Evolutionary conservation across 345 rosid genomes (phyloP).

Genomic region (Eucalyptus paniculata): DNA sequence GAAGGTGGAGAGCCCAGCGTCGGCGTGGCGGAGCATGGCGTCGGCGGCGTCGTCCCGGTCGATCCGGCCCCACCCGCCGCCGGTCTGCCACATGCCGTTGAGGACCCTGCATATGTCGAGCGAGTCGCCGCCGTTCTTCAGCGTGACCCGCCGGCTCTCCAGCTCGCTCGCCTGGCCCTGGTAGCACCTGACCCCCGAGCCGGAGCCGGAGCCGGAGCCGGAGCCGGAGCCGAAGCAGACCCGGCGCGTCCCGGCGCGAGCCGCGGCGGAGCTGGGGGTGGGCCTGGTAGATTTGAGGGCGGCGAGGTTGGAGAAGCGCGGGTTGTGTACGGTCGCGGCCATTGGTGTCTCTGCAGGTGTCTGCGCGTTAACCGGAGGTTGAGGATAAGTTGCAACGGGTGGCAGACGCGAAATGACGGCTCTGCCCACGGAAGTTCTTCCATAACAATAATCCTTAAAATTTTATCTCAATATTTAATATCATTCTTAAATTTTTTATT

Average conservation of each 20-base stretch:
- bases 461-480: too few relatives aligned
- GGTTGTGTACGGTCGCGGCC: neutral
- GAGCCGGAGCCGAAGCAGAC: neutral
- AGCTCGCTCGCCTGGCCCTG: conserved; percentile 12
- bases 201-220: neutral
- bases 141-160: conserved; percentile 28
- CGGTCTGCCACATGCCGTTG: conserved; percentile 93
- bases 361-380: neutral
- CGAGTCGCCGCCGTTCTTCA: conserved; percentile 76
- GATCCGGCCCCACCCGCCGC: conserved; percentile 87
- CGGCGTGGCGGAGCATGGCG: conserved; percentile 68
- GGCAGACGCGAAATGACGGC: neutral
- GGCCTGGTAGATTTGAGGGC: neutral
- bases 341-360: neutral
- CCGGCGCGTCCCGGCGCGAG: conserved; percentile 3
- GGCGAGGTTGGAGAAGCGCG: conserved; percentile 8
- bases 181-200: conserved; percentile 28
- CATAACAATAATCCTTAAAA: neutral
- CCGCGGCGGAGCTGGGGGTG: neutral
- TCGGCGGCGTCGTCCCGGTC: conserved; percentile 77
- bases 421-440: neutral
- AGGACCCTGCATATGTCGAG: conserved; percentile 74
- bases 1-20: conserved; percentile 86
- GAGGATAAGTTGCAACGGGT: neutral
- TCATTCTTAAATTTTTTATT: neutral